These are phyloP conservation scores for Hymenoscyphus repandus DNA, from an alignment of 2,329 filamentous ascomycete species.

Conservation along the genomic window DNA sequence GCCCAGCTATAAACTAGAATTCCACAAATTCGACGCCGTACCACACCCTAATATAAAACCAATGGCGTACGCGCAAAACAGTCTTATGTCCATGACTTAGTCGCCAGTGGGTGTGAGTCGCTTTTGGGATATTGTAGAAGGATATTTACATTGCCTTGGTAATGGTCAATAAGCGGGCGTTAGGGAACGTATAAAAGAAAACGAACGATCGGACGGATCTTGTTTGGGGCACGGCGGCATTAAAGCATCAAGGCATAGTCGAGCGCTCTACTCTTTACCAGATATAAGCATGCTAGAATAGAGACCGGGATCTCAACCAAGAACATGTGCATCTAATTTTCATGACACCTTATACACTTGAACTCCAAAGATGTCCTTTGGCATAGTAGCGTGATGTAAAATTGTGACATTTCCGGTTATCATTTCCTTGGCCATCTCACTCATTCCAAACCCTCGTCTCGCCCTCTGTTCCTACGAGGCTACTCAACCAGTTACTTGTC, in stretches of 20 bases:
- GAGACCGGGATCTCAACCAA: constrained; percentile 1
- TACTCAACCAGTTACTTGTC: constrained; percentile 60
- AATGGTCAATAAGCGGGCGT: constrained; percentile 11
- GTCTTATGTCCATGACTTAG: constrained; percentile 57
- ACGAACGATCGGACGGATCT: constrained; percentile 3
- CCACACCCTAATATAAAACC: constrained; percentile 93
- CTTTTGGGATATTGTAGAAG: constrained; percentile 6
- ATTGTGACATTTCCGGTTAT: neutral
- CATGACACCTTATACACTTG: neutral
- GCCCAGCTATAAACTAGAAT: constrained; percentile 84
- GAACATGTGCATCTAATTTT: neutral
- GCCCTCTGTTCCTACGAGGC: constrained; percentile 43
- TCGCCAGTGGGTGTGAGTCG: constrained; percentile 2
- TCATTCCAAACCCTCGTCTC: constrained; percentile 21
- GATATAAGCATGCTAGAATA: constrained; percentile 4
- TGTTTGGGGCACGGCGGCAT: neutral
- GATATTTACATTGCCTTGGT: constrained; percentile 6
- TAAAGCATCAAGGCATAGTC: constrained; percentile 6
- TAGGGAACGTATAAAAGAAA: constrained; percentile 7
- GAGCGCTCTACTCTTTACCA: constrained; percentile 1
- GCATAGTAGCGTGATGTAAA: neutral
- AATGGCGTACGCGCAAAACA: constrained; percentile 87
- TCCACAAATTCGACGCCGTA: constrained; percentile 91
- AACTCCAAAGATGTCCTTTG: neutral
- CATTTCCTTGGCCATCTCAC: constrained; percentile 6